phyloP scores from a whole-genome alignment of 495 filamentous ascomycete species.

The Articulospora tetracladia region DNA sequence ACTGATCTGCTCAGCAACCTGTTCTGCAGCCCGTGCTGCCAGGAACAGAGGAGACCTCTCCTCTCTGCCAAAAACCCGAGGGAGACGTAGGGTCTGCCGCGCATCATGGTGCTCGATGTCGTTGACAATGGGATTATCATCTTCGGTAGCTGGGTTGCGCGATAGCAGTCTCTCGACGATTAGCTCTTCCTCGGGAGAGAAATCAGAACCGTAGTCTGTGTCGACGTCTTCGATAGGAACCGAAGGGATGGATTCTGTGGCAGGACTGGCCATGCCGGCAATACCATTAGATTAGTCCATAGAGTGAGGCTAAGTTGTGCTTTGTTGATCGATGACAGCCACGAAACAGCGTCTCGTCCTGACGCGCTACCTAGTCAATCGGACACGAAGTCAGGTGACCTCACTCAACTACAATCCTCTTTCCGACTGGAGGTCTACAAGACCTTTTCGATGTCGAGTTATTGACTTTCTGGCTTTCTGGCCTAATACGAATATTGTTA shows the following conservation, averaged over 20 bases:
- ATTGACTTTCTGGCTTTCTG: too few species aligned
- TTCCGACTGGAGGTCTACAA: too few species aligned
- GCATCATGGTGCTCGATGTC: slow-evolving; percentile 33
- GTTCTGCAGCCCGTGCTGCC: slow-evolving; percentile 31
- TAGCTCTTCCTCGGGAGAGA: slow-evolving; percentile 57
- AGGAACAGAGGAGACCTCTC: slow-evolving; percentile 34
- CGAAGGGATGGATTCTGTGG: not conserved
- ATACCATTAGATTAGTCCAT: slow-evolving; percentile 17
- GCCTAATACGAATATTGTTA: too few species aligned
- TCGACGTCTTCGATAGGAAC: slow-evolving; percentile 27
- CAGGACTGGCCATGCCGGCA: slow-evolving; percentile 22
- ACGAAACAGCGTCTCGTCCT: not conserved
- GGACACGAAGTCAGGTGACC: too few species aligned
- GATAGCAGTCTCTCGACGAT: slow-evolving; percentile 30
- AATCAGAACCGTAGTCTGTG: slow-evolving; percentile 72
- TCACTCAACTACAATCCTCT: too few species aligned
- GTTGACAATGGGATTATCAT: slow-evolving; percentile 25
- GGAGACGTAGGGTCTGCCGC: slow-evolving; percentile 31
- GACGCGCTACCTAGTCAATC: not conserved
- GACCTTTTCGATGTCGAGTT: too few species aligned
- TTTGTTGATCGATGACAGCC: not conserved
- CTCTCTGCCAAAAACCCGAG: slow-evolving; percentile 41
- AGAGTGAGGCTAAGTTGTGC: not conserved
- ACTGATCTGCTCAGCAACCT: slow-evolving; percentile 20
- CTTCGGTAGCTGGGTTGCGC: slow-evolving; percentile 1